These are phyloP conservation scores for Tubosaeta sp. DNA, from an alignment of 768 basidiomycete species.

Conservation along the genomic window DNA sequence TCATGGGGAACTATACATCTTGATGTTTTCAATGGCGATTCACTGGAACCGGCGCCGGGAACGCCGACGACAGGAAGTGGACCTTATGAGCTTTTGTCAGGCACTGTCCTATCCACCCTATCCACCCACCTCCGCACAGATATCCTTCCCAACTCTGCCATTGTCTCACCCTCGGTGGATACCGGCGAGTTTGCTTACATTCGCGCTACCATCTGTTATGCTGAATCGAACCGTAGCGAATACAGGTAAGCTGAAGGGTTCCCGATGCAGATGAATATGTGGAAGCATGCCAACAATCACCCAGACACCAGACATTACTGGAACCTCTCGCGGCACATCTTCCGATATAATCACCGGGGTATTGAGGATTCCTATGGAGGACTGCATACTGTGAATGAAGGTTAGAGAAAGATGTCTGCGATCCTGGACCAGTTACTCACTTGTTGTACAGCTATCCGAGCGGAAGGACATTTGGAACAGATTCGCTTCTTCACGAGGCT, in stretches of 20 bases:
- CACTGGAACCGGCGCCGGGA: conserved; percentile 39
- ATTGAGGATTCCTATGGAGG: conserved; percentile 33
- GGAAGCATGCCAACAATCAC: conserved; percentile 8
- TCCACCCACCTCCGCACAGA: conserved; percentile 28
- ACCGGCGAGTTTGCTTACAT: not conserved
- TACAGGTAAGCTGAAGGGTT: conserved; percentile 16
- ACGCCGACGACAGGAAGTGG: conserved; percentile 36
- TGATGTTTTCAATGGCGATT: conserved; percentile 32
- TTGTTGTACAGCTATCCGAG: conserved; percentile 21
- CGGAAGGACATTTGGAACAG: conserved; percentile 26
- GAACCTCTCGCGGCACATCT: conserved; percentile 43
- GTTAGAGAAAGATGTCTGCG: conserved; percentile 4
- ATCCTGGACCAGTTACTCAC: conserved; percentile 4
- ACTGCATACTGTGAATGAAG: conserved; percentile 27
- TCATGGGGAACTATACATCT: conserved; percentile 36
- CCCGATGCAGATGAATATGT: conserved; percentile 12
- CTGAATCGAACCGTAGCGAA: conserved; percentile 15
- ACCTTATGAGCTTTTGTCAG: conserved; percentile 40
- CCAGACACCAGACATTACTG: conserved; percentile 44
- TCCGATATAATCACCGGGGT: conserved; percentile 40
- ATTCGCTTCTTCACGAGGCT: conserved; percentile 32
- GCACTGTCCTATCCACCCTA: conserved; percentile 39
- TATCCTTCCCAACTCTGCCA: conserved; percentile 16
- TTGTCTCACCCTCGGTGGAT: conserved; percentile 35
- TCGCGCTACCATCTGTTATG: not conserved